Base-by-base conservation (phyloP, 345 rosid species). In the Arabidopsis suecica region DNA sequence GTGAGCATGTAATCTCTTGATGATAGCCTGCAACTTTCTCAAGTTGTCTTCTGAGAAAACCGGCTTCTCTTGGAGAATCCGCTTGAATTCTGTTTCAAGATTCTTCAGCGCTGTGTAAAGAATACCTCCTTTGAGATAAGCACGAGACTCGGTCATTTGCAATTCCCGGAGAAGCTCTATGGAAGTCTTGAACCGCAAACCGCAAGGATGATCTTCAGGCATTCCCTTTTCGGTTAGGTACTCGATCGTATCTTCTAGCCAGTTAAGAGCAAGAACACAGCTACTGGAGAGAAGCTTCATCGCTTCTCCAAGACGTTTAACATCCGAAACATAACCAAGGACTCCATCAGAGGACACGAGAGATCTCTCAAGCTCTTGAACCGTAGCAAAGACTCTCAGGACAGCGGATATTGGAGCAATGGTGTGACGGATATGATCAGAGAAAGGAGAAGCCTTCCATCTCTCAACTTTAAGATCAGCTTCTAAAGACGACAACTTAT, bases 251-350 rank as follows among this genome's bases (percentile, higher is more conserved):
- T 83, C 90, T 78, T 87, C 77, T 67, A 91, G 45, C 96, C 98
- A 94, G 41, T 69, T 89, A 71, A 88, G 80, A 22, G 95, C 92
- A 40, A 94, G 84, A 78, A 70, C 58, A 70, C 96, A 87, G 74
- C 87, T 90, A 56, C 77, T 84, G 0, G 85, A 59, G 5, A 91
- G 97, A 74, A 91, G 89, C 57, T 78, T 86, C 36, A 88, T 54
- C 7, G 85, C 85, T 74, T 91, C 89, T 36, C 82, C 93, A 30
- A 94, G 88, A 65, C 69, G 82, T 65, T 75, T 85, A 78, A 89
- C 60, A 53, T 79, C 56, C 3, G 82, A 71, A 33, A 94, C 82
- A 68, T 86, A 88, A 53, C 40, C 79, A 54, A 32, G 82, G 68
- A 72, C 66, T 14, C 0, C 88, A 73, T 41, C 37, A 57, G 44